A percentile compares a stretch with the other conserved stretches of the same genome.
Evolutionary conservation across 768 basidiomycete genomes (phyloP).

Genomic region (Panaeolus papilionaceus): DNA sequence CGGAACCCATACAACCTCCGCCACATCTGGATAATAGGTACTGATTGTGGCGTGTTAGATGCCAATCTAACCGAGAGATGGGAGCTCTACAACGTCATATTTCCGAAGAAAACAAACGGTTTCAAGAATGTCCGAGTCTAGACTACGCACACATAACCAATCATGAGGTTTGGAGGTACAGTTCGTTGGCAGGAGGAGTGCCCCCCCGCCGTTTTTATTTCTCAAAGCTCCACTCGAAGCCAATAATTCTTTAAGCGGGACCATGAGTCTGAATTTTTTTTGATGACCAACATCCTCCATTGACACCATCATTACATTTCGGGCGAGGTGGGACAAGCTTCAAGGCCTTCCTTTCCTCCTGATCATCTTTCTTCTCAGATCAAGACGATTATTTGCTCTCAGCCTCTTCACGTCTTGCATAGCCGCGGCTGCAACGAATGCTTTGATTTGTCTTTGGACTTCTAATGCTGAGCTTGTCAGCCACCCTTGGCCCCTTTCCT

Average conservation of each 20-base stretch:
- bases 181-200: not conserved
- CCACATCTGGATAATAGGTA: not conserved
- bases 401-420: too few relatives aligned
- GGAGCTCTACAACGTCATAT: constrained; percentile 1
- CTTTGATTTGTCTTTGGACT: too few relatives aligned
- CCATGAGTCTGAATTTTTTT: too few relatives aligned
- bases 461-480: not conserved
- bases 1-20: not conserved
- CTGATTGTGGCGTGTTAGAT: not conserved
- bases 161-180: not conserved
- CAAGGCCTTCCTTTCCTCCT: too few relatives aligned
- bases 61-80: constrained; percentile 8
- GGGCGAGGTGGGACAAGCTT: too few relatives aligned
- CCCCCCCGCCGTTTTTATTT: not conserved
- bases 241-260: not conserved
- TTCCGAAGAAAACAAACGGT: not conserved
- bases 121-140: not conserved
- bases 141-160: not conserved
- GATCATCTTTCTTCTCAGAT: too few relatives aligned
- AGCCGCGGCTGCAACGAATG: too few relatives aligned
- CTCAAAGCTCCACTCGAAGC: not conserved
- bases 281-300: too few relatives aligned
- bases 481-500: not conserved
- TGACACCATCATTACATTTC: too few relatives aligned
- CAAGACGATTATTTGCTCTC: too few relatives aligned